Evolutionary conservation across 2,329 filamentous ascomycete genomes (phyloP), one percentile per base, ranked within the genome.

Genomic region (Coccinonectria pachysandricola): DNA sequence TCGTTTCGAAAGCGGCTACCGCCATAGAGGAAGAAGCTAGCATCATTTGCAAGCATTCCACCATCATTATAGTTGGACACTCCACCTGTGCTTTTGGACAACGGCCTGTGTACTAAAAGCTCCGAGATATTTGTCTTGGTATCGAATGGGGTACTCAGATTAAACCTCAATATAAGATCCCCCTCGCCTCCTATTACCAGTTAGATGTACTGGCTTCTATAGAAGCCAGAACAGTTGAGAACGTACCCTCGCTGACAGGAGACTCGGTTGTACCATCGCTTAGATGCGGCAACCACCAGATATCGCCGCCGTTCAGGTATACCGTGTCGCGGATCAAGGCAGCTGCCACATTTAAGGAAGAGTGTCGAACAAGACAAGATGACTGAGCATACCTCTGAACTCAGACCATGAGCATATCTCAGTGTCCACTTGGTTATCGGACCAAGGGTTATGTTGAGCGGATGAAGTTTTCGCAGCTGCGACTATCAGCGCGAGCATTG

Each of bases 11-110:
- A 23, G 4, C 74, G 44, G 7, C 39, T 35, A 1, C 79, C 79
- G 11, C 78, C 79, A 28, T 76, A 83, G 3, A 76, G 57, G 39
- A 65, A 75, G 41, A 75, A 74, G 33, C 78, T 65, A 24, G 64
- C 54, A 31, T 81, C 57, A 39, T 81, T 83, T 24, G 64, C 65
- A 16, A 84, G 65, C 55, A 83, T 68, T 6, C 60, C 69, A 3
- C 79, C 79, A 33, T 79, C 75, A 10, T 60, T 34, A 34, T 68
- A 79, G 37, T 68, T 68, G 0, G 73, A 72, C 0, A 62, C 60
- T 3, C 57, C 58, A 6, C 64, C 58, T 1, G 48, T 33, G 0
- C 59, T 60, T 35, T 73, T 76, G 3, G 62, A 55, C 19, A 69
- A 10, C 17, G 7, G 45, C 0, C 46, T 53, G 2, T 50, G 46